Evolutionary conservation across 768 basidiomycete species (phyloP), one percentile per base, ranked within the genome.

Genomic region (Leucocoprinus sp.): DNA sequence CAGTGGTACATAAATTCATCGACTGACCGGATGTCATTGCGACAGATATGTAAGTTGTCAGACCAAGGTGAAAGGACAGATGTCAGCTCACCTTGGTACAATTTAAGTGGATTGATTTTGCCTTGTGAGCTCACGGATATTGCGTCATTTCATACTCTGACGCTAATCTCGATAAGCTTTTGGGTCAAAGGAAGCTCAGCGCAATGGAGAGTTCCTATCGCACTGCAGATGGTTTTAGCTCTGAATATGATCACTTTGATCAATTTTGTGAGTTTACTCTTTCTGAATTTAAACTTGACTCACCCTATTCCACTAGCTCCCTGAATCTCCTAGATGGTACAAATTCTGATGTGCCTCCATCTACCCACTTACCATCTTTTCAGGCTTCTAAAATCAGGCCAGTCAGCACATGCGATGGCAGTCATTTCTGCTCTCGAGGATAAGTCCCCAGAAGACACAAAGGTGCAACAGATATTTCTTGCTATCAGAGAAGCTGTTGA

Each of bases 121-220:
- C 75, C 17, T 60, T 79, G 74, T 78, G 58, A 24, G 70, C 59
- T 6, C 3, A 19, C 42, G 11, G n/a, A 4, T 27, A 5, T 37
- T n/a, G 21, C n/a, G 37, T n/a, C 26, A 22, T 27, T 12, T 34
- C n/a, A 15, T 3, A 11, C 7, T 9, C 22, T 43, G 5, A 29
- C 19, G 28, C 42, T 52, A 8, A 51, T 26, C 33, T 5, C 43
- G 21, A 11, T 33, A 43, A 77, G 75, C 23, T 78, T 71, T 58
- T 81, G 70, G 72, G 66, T 66, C 5, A 63, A 63, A 31, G 64
- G 55, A 7, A 73, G 72, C 4, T 74, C 75, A 19, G 71, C 72
- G 0, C 75, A 78, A 57, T 83, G 80, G 80, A 64, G 80, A 50
- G 74, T 76, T 11, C 80, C 80, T 3, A 71, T 82, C 14, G 76